Percentiles rank a stretch among this genome's conserved stretches.
Conservation (phyloP, 768 basidiomycete genomes). For the Auriscalpium vulgare region DNA sequence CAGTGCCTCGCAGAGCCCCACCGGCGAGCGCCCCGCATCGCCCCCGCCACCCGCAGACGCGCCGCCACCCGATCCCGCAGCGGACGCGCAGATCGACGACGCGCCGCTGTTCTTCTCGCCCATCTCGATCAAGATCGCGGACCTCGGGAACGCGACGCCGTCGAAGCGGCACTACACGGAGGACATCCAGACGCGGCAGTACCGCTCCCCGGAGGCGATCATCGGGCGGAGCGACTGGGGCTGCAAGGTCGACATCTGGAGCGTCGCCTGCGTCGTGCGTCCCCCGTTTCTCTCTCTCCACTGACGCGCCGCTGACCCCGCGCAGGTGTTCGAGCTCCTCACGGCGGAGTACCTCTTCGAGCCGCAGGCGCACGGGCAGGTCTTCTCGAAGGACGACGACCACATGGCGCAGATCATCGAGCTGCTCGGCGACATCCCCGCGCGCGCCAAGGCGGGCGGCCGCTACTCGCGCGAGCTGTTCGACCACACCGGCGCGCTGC, state of each 20-base stretch:
- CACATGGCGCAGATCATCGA: constrained; percentile 95
- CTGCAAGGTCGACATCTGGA: constrained; percentile 83
- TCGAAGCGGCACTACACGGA: constrained; percentile 88
- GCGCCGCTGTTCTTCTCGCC: constrained; percentile 21
- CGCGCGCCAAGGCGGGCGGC: constrained; percentile 74
- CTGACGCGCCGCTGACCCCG: background rate
- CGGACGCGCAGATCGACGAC: background rate
- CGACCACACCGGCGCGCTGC: constrained; percentile 54
- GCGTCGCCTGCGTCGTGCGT: constrained; percentile 77
- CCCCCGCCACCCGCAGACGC: too few relatives aligned
- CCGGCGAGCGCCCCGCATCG: background rate
- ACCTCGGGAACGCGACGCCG: constrained; percentile 90
- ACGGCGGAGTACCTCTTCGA: constrained; percentile 92
- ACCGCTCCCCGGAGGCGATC: constrained; percentile 91
- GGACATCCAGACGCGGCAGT: constrained; percentile 95
- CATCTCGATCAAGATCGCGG: constrained; percentile 87
- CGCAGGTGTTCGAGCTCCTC: constrained; percentile 75
- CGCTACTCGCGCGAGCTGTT: constrained; percentile 82
- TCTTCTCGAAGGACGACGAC: constrained; percentile 91
- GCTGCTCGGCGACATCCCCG: constrained; percentile 70
- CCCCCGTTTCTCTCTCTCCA: background rate
- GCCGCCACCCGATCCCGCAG: too few relatives aligned
- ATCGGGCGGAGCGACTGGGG: constrained; percentile 85
- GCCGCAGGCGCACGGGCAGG: constrained; percentile 70
- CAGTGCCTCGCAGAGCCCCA: background rate